Base-by-base conservation (phyloP, 192 early-diverging fungal genomes). In the Mortierella hygrophila region DNA sequence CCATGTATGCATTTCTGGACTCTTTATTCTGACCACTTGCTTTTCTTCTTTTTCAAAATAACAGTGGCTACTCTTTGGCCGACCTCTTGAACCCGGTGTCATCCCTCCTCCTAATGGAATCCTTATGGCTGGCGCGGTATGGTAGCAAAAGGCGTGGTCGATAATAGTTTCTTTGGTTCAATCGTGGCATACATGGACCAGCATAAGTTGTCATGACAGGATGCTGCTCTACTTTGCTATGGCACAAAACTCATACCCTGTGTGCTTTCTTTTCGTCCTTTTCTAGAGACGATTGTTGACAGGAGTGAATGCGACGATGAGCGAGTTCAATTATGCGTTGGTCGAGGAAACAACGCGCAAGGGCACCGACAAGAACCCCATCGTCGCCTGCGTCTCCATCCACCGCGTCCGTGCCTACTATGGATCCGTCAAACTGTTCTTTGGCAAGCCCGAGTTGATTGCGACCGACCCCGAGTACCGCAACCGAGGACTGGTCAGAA, bases 351-450 rank as follows among this genome's bases (percentile, higher is more conserved):
- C 74, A 4, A 55, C 3, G 20, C 44, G 68, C n/a, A 65, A 32
- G 26, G 42, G 54, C 13, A 26, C 32, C 15, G 82, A 57, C 52
- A 69, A 85, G 68, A 79, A 76, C 26, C 77, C 73, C 1, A 79
- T 85, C n/a, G 77, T 83, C 6, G 82, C 82, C 21, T 83, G 82
- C 23, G 77, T 71, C 23, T 68, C 76, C 6, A 29, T 83, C 65
- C 82, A 83, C 1, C 76, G 82, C n/a, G 42, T 57, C 3, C 63
- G 35, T 16, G 70, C 75, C 23, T 83, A 78, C 38, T 83, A 83
- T 35, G 82, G 82, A 0, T 63, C 20, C 8, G 52, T 75, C 40
- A 44, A 83, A 16, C 23, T 83, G 16, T 47, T 74, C 52, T 68
- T 83, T 72, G 82, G 77, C 8, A 65, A 72, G 21, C 77, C 82